Percentiles rank a stretch among this genome's conserved stretches.
Evolutionary conservation across 2,329 filamentous ascomycete genomes (phyloP).

Genomic region (Gremmenia infestans): DNA sequence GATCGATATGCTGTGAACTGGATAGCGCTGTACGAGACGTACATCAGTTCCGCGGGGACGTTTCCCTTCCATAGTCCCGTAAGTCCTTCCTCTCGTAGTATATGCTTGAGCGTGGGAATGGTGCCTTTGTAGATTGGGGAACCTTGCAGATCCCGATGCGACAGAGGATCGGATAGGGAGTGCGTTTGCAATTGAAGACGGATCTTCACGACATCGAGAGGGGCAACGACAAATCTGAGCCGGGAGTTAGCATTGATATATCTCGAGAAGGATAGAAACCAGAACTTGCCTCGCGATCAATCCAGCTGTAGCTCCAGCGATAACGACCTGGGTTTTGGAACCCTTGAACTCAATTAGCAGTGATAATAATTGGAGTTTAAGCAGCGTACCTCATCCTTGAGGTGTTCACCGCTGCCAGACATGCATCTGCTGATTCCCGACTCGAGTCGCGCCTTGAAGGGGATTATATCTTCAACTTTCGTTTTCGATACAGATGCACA

Average conservation of each 20-base stretch:
- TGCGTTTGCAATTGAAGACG: conserved; percentile 90
- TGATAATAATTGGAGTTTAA: neutral
- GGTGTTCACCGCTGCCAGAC: conserved; percentile 56
- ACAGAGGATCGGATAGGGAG: conserved; percentile 65
- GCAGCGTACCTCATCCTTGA: conserved; percentile 60
- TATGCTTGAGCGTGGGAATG: conserved; percentile 67
- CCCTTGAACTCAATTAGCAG: conserved; percentile 41
- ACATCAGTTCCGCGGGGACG: conserved; percentile 89
- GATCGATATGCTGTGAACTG: conserved; percentile 89
- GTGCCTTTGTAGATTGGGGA: conserved; percentile 67
- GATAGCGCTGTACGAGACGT: conserved; percentile 81
- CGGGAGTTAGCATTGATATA: conserved; percentile 2
- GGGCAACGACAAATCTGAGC: conserved; percentile 80
- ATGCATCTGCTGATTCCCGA: conserved; percentile 42
- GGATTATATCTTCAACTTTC: conserved; percentile 1
- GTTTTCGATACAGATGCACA: neutral
- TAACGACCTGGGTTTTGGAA: conserved; percentile 59
- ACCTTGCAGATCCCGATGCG: conserved; percentile 43
- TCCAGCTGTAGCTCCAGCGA: conserved; percentile 68
- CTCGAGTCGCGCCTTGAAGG: neutral
- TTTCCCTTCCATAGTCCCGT: conserved; percentile 96
- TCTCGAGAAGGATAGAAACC: neutral
- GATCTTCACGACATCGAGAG: conserved; percentile 97
- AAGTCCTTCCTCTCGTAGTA: conserved; percentile 75
- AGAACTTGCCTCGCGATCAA: conserved; percentile 70